Conservation (phyloP, 2,329 filamentous ascomycete genomes). For the Neocatenulostroma microsporum region DNA sequence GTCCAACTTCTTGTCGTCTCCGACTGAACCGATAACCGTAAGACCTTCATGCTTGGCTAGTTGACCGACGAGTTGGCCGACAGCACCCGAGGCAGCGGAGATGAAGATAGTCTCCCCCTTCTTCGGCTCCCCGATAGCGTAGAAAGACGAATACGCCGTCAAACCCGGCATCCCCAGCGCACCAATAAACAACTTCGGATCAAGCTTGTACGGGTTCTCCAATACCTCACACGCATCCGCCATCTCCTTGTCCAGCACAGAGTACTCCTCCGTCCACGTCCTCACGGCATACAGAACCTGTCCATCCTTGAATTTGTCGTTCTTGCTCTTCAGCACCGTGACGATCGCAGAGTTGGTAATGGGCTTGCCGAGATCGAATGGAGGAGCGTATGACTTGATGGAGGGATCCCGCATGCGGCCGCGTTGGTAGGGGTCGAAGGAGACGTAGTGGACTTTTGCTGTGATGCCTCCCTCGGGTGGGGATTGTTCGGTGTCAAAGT, state of each 20-base stretch:
- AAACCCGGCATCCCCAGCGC: conserved; percentile 71
- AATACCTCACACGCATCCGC: conserved; percentile 43
- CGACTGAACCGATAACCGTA: conserved; percentile 71
- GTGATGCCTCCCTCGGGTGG: conserved; percentile 59
- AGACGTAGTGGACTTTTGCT: conserved; percentile 63
- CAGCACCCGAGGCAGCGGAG: conserved; percentile 69
- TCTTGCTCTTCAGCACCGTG: conserved; percentile 64
- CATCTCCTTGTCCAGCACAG: conserved; percentile 45
- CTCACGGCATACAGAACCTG: conserved; percentile 52
- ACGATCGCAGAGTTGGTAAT: conserved; percentile 58
- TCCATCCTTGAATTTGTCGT: conserved; percentile 54
- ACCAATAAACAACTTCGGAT: conserved; percentile 62
- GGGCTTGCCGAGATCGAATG: conserved; percentile 55
- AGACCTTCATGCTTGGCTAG: conserved; percentile 74
- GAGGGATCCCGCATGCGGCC: conserved; percentile 63
- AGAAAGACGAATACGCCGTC: conserved; percentile 66
- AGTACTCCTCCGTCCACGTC: conserved; percentile 51
- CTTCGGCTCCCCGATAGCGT: conserved; percentile 66
- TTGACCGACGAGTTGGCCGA: conserved; percentile 77
- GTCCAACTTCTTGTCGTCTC: conserved; percentile 69
- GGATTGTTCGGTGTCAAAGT: conserved; percentile 58
- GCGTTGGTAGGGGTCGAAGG: conserved; percentile 79
- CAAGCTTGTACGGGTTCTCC: conserved; percentile 61
- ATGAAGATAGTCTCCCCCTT: conserved; percentile 77
- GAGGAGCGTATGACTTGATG: conserved; percentile 58